A percentile compares a stretch with the other conserved stretches of the same genome.
These are phyloP conservation scores for Aspergillus homomorphus DNA, from an alignment of 495 filamentous ascomycete genomes.

Conservation along the genomic window DNA sequence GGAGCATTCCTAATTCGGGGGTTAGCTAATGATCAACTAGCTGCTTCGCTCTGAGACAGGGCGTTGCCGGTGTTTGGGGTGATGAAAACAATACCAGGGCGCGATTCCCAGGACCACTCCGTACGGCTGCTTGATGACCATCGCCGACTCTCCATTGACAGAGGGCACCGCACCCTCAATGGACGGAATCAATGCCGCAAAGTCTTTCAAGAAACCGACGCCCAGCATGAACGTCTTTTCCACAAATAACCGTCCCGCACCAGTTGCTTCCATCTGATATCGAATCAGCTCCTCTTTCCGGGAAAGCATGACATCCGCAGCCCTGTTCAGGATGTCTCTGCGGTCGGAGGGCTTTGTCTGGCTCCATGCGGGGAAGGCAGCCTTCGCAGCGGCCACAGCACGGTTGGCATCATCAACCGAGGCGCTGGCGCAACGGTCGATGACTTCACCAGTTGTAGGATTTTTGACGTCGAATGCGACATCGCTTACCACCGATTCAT, in stretches of 20 bases:
- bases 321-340: conserved; percentile 68
- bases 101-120: conserved; percentile 80
- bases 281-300: conserved; percentile 60
- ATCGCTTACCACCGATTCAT: conserved; percentile 58
- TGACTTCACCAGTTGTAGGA: conserved; percentile 58
- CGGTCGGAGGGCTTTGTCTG: conserved; percentile 58
- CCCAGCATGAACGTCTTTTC: conserved; percentile 61
- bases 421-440: conserved; percentile 61
- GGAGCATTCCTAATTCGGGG: conserved; percentile 56
- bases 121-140: conserved; percentile 77
- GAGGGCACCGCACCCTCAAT: conserved; percentile 62
- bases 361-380: conserved; percentile 70
- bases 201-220: conserved; percentile 62
- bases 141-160: conserved; percentile 55
- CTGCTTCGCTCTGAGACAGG: background rate
- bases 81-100: conserved; percentile 60
- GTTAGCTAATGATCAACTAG: conserved; percentile 7
- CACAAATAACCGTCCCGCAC: conserved; percentile 48
- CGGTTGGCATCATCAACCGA: conserved; percentile 57
- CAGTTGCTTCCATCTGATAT: conserved; percentile 70
- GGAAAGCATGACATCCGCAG: conserved; percentile 62
- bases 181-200: conserved; percentile 61
- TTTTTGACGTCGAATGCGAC: conserved; percentile 64
- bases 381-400: conserved; percentile 56
- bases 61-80: background rate